phyloP scores from a whole-genome alignment of 345 rosid species.

The Anastatica hierochuntica region DNA sequence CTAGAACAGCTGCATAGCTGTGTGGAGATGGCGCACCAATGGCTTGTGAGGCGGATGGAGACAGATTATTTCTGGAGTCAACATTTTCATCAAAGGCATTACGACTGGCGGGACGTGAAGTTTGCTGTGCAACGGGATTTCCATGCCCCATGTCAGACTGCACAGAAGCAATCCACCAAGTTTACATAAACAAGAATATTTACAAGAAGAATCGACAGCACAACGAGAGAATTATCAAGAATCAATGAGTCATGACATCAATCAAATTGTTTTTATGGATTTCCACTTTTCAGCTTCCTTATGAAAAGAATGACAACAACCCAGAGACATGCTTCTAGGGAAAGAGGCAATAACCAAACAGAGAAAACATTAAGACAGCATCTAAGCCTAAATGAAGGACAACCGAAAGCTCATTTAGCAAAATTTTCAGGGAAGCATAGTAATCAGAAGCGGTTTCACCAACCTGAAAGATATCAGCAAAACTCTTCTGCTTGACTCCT shows the following conservation, averaged over 20 bases:
- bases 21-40: slow-evolving; percentile 43
- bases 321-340: too few relatives aligned
- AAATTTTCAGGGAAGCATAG: not conserved
- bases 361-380: not conserved
- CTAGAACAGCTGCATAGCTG: slow-evolving; percentile 71
- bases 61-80: not conserved
- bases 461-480: slow-evolving; percentile 80
- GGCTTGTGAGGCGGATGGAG: slow-evolving; percentile 39
- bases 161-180: not conserved
- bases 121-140: too few relatives aligned
- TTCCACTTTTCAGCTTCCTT: too few relatives aligned
- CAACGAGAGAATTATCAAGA: not conserved
- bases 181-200: not conserved
- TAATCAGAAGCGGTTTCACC: not conserved
- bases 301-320: too few relatives aligned
- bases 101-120: slow-evolving; percentile 70
- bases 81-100: slow-evolving; percentile 24
- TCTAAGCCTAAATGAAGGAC: not conserved
- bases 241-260: too few relatives aligned
- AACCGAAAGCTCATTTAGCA: too few relatives aligned
- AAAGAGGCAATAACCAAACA: slow-evolving; percentile 15
- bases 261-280: too few relatives aligned
- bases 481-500: slow-evolving; percentile 64
- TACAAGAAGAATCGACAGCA: not conserved
- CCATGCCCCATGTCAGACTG: slow-evolving; percentile 40